Base-by-base conservation (phyloP, 2,329 filamentous ascomycete genomes). In the Fragosphaeria purpurea region DNA sequence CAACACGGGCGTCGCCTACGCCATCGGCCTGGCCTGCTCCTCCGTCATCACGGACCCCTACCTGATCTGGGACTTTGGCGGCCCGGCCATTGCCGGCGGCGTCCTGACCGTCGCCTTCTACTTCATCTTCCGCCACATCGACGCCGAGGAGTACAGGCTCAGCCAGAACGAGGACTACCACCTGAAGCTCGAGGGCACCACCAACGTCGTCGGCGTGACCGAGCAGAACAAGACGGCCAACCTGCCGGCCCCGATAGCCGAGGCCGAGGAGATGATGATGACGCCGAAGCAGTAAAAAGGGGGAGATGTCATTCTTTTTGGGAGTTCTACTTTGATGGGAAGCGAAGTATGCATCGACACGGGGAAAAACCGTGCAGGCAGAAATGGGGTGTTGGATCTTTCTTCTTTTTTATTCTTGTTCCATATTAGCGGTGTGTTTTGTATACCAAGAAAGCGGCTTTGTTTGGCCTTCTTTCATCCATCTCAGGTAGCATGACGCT, bases 1-100 rank as follows among this genome's bases (percentile, higher is more conserved):
- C 68, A 83, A 79, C 69, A 80, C 76, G 39, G 82, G 84, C 45
- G 77, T 88, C 60, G 79, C 80, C 6, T 72, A 80, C 41, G 83
- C 84, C 40, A 69, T 88, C 31, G 81, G 81, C 1, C 82, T 88
- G 66, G 84, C 69, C 8, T 64, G 66, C 58, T 69, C 73, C 22
- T 67, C 68, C 4, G 66, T 72, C 41, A 66, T 77, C 51, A 65
- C 63, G 0, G 74, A 77, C 58, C 73, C 74, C 6, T 67, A 71
- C 55, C 60, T 77, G 39, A 70, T 69, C 6, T 75, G 71, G 72
- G 71, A 70, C 56, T 74, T 76, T 56, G 72, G 69, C 41, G 73
- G 67, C 37, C 65, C 68, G 8, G 69, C 72, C 37, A 74, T 75
- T 42, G 61, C 67, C 12, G 73, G 73, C 50, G 67, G 60, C 41